phyloP scores from a whole-genome alignment of 208 protist genomes.

The Phytomonas francai region DNA sequence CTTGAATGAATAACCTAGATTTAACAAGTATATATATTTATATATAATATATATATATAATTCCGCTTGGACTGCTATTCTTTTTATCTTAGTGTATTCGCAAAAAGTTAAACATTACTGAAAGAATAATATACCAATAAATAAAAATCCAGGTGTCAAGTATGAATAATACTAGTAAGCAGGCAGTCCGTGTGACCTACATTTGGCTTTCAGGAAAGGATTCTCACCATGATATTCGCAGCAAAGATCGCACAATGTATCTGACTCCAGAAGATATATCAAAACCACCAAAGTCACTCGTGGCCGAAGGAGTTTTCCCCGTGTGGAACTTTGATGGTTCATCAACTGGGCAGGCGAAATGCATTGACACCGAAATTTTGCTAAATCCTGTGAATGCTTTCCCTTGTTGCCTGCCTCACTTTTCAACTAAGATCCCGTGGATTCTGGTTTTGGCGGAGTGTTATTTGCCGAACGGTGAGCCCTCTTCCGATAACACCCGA shows the following conservation, averaged over 20 bases:
- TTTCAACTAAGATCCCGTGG: constrained; percentile 77
- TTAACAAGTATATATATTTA: no score
- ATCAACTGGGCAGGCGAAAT: constrained; percentile 70
- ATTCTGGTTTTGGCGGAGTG: constrained; percentile 89
- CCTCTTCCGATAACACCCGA: constrained; percentile 90
- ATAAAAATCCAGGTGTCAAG: constrained; percentile 13
- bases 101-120: background rate
- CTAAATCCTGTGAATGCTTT: constrained; percentile 87
- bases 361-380: constrained; percentile 76
- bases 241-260: constrained; percentile 82
- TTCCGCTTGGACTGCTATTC: background rate
- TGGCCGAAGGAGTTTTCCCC: constrained; percentile 72
- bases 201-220: constrained; percentile 81
- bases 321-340: constrained; percentile 98
- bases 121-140: constrained; percentile 11
- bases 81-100: background rate
- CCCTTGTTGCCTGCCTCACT: constrained; percentile 57
- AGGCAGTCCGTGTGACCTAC: constrained; percentile 65
- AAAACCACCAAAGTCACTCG: constrained; percentile 61
- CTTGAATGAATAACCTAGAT: no score
- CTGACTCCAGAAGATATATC: constrained; percentile 35
- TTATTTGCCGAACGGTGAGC: constrained; percentile 85
- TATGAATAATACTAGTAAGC: constrained; percentile 20
- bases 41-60: no score
- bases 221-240: constrained; percentile 80